Base-by-base conservation (phyloP, 2,329 filamentous ascomycete species). In the Alternaria gansuensis region DNA sequence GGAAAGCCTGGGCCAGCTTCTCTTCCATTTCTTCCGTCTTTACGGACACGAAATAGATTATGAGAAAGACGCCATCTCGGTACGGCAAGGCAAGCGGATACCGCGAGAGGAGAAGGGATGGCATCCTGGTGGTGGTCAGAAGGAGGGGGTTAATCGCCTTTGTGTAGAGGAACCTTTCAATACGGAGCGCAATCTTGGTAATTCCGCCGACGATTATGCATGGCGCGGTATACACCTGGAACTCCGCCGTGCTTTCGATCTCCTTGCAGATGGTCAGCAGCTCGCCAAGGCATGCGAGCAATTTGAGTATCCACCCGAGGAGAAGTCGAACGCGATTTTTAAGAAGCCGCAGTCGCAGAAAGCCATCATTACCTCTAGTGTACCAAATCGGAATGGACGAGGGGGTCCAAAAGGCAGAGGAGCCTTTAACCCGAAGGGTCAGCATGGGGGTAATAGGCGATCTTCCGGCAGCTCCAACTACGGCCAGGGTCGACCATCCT, bases 161-260 rank as follows among this genome's bases (percentile, higher is more conserved):
- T 97, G 94, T 75, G 92, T 99, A 10, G 95, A 99, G 75, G 95
- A 99, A 76, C 95, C 95, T 0, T 99, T 99, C 82, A 99, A 97
- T 71, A 90, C 85, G 4, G 84, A 85, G 34, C 87, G 95, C 40
- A 99, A 99, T 75, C 83, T 99, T 44, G 95, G 93, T 40, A 99
- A 99, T 70, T 98, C 95, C 2, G 95, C 93, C 8, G 95, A 99
- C 74, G 93, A 97, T 75, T 96, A 91, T 41, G 94, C 95, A 0
- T 97, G 97, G 79, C 87, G 90, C 50, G 95, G 95, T 1, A 85
- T 99, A 29, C 95, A 99, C 75, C 78, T 92, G 66, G 95, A 99
- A 78, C 82, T 99, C 49, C 88, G 95, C 61, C 86, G 93, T 65
- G 95, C 95, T 0, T 98, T 97, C 74, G 90, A 93, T 57, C 79